Conservation (phyloP, 306 rosid genomes). For the Urtica urens region DNA sequence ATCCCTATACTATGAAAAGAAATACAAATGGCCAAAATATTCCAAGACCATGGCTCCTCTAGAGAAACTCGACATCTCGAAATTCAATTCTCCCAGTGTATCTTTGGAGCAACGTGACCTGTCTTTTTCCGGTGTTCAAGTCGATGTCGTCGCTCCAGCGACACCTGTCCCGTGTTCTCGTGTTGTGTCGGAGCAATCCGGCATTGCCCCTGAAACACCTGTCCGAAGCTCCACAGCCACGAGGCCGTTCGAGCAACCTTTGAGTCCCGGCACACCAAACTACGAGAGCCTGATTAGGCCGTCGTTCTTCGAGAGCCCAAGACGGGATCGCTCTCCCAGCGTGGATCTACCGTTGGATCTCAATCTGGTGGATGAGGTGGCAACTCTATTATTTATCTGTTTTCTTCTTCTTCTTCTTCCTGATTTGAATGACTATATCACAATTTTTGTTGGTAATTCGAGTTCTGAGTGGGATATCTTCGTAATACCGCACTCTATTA, state of each 20-base stretch:
- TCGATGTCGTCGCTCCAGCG: conserved; percentile 49
- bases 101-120: conserved; percentile 23
- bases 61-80: conserved; percentile 15
- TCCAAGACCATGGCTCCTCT: conserved; percentile 18
- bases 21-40: conserved; percentile 22
- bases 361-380: conserved; percentile 37
- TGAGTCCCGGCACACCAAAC: conserved; percentile 22
- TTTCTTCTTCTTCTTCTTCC: no score
- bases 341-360: conserved; percentile 27
- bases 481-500: no score
- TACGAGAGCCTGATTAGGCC: conserved; percentile 18
- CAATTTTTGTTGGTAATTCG: no score
- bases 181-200: conserved; percentile 18
- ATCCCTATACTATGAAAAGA: conserved; percentile 26
- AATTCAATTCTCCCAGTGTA: conserved; percentile 7
- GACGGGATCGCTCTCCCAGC: conserved; percentile 18
- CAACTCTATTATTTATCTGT: conserved; percentile 1
- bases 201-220: conserved; percentile 58
- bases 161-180: conserved; percentile 34
- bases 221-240: conserved; percentile 20
- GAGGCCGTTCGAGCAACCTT: conserved; percentile 26
- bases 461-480: no score
- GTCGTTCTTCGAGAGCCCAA: conserved; percentile 18
- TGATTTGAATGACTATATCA: no score
- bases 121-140: no score